Evolutionary conservation across 768 basidiomycete genomes (phyloP), one percentile per base, ranked within the genome.

Genomic region (Phanerochaete carnosa): DNA sequence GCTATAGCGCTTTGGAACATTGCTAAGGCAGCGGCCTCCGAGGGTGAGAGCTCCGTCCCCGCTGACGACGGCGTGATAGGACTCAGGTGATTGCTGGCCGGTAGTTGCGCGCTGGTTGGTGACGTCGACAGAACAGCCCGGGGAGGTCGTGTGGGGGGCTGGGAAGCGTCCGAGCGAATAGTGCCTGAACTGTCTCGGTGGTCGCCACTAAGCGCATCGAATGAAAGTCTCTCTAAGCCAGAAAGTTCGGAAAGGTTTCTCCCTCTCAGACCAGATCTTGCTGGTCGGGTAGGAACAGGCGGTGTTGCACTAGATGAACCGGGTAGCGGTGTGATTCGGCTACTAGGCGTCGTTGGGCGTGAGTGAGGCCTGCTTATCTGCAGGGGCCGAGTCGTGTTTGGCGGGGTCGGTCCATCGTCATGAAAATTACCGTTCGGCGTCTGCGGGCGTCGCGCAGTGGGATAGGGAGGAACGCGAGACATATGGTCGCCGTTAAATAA

Each of bases 1-100:
- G 78, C 75, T 46, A 84, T 86, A 3, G 86, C 85, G 55, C 81
- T 80, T 68, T 85, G 83, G 71, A 92, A 92, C 25, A 90, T 88
- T 58, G 88, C 83, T 68, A 92, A 74, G 15, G 81, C 88, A 19
- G 81, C 86, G 16, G 76, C 75, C 28, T 71, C 60, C 4, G 65
- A 61, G 28, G 71, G 67, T n/a, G 73, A 65, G 16, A 72, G 39
- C 29, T 68, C 68, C 8, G 67, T 62, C 8, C 39, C 39, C 45
- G 61, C 63, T 4, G 61, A 50, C 6, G 62, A 50, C 19, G 60
- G 61, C 37, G 63, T 62, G 9, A 61, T 54, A 9, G 66, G 64
- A 47, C 60, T 59, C 30, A 58, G 62, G 23, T 39, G 28, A 39
- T 37, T 15, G n/a, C 13, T 32, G n/a, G 62, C n/a, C 22, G 61